A percentile compares a stretch with the other conserved stretches of the same genome.
phyloP scores from a whole-genome alignment of 768 basidiomycete species.

The Hygrocybe punicea region DNA sequence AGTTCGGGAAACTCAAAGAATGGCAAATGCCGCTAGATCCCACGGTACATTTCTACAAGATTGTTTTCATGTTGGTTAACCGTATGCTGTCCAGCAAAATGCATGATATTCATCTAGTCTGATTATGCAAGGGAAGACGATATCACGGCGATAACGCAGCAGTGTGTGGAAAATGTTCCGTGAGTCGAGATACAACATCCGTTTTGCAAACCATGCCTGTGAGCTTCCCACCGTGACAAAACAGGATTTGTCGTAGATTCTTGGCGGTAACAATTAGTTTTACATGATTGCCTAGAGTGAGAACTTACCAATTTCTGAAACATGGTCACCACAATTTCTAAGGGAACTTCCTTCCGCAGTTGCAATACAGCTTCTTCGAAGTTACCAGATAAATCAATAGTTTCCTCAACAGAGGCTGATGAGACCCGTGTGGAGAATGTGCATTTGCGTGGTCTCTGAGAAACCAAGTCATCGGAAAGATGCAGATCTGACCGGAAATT shows the following conservation, averaged over 20 bases:
- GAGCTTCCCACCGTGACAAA: constrained; percentile 56
- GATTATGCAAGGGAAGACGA: no score
- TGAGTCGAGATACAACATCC: constrained; percentile 59
- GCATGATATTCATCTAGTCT: no score
- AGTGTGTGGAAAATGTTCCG: constrained; percentile 55
- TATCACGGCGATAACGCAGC: constrained; percentile 26
- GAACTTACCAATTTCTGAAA: constrained; percentile 64
- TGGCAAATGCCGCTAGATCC: no score
- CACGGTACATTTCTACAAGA: no score
- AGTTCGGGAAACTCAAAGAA: no score
- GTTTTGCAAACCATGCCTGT: constrained; percentile 67
- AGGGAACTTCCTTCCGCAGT: constrained; percentile 64
- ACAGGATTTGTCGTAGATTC: constrained; percentile 68
- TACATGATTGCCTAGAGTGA: neutral
- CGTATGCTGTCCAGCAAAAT: no score
- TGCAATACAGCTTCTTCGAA: constrained; percentile 55
- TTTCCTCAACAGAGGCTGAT: constrained; percentile 29
- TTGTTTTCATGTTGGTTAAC: no score
- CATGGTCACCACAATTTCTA: constrained; percentile 68
- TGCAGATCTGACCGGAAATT: constrained; percentile 24
- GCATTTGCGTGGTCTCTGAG: constrained; percentile 36
- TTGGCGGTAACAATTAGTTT: constrained; percentile 20
- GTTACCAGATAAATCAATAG: constrained; percentile 27
- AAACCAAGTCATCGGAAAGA: constrained; percentile 28
- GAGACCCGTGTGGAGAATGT: constrained; percentile 38